Evolutionary conservation across 176 grass and related monocot species (phyloP).

Genomic region (Thalia dealbata): DNA sequence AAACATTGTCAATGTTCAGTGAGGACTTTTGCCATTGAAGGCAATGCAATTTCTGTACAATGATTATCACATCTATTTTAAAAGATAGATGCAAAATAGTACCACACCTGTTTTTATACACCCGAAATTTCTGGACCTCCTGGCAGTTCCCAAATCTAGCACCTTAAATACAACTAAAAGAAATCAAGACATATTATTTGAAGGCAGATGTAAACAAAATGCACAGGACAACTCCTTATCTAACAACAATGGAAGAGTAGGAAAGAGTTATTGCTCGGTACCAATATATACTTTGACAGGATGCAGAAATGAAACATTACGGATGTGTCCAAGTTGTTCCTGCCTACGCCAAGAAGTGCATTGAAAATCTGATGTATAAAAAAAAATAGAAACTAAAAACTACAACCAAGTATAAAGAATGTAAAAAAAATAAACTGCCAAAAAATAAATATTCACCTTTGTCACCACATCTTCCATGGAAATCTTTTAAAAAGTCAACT

Average conservation of each 20-base stretch:
- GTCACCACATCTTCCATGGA: conserved; percentile 71
- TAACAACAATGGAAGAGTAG: conserved; percentile 7
- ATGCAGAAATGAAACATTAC: conserved; percentile 87
- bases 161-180: conserved; percentile 44
- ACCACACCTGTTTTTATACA: conserved; percentile 72
- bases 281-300: conserved; percentile 96
- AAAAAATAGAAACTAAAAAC: not conserved
- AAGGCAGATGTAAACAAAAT: conserved; percentile 22
- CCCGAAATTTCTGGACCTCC: conserved; percentile 72
- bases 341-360: conserved; percentile 61
- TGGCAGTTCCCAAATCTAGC: conserved; percentile 76
- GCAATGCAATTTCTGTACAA: not conserved
- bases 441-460: conserved; percentile 43
- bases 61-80: not conserved
- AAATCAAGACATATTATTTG: conserved; percentile 32
- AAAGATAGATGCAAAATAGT: not conserved
- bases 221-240: conserved; percentile 1
- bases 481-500: conserved; percentile 69
- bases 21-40: not conserved
- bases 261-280: conserved; percentile 29
- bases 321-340: conserved; percentile 45
- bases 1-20: not conserved
- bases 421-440: conserved; percentile 4
- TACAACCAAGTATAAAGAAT: conserved; percentile 5
- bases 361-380: conserved; percentile 48